Conservation (phyloP, 768 basidiomycete genomes). For the Antrodiella citrinella region DNA sequence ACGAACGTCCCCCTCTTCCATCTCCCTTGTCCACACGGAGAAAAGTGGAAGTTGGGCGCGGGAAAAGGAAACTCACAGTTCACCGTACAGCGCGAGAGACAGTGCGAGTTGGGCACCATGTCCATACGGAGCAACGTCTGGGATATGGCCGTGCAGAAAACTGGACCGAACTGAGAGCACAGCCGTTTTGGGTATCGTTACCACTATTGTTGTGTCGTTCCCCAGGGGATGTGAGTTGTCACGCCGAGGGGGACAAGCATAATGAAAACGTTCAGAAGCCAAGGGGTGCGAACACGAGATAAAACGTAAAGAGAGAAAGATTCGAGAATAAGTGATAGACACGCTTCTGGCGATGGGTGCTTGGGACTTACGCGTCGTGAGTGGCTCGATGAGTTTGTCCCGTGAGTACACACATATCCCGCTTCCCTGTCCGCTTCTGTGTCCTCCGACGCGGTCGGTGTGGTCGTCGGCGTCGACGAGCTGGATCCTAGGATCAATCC, state of each 20-base stretch:
- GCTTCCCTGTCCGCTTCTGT: neutral
- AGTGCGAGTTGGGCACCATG: constrained; percentile 52
- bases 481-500: constrained; percentile 8
- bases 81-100: constrained; percentile 54
- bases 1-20: neutral
- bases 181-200: constrained; percentile 52
- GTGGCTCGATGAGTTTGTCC: constrained; percentile 1
- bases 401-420: constrained; percentile 7
- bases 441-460: neutral
- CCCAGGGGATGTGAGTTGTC: too few relatives aligned
- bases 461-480: constrained; percentile 3
- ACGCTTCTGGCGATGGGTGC: neutral
- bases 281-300: neutral
- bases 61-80: constrained; percentile 40
- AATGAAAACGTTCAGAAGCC: neutral
- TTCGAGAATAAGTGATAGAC: neutral
- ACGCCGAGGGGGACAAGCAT: too few relatives aligned
- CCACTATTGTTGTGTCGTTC: too few relatives aligned
- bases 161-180: constrained; percentile 57
- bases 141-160: constrained; percentile 28
- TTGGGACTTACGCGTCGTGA: constrained; percentile 8
- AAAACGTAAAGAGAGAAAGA: neutral
- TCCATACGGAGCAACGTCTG: constrained; percentile 38
- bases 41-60: neutral
- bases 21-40: neutral